Conservation (phyloP, 1,284 basidiomycete species). For the Spongiforma sp. region DNA sequence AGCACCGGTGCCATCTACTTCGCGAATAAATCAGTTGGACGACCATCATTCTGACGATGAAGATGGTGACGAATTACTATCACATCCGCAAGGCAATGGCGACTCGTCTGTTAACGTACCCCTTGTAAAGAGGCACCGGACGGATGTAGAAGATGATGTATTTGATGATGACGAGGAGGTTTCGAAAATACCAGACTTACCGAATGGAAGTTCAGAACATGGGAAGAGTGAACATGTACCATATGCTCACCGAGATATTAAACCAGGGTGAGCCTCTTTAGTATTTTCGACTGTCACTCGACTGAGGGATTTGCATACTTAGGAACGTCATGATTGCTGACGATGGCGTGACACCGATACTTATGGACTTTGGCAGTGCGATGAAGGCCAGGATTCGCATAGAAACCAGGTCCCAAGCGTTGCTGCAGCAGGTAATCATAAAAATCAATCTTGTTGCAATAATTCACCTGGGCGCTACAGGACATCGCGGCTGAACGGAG, state of each 20-base stretch:
- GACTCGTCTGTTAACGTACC: conserved; percentile 48
- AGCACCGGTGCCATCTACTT: conserved; percentile 32
- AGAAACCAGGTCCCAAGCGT: conserved; percentile 83
- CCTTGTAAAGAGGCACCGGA: conserved; percentile 55
- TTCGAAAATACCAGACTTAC: conserved; percentile 40
- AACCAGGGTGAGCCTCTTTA: conserved; percentile 81
- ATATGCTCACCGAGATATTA: conserved; percentile 97
- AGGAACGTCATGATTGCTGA: conserved; percentile 98
- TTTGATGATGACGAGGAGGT: conserved; percentile 83
- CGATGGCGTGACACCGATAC: conserved; percentile 82
- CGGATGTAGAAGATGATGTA: conserved; percentile 59
- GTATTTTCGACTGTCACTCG: background rate
- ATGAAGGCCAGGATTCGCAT: conserved; percentile 81
- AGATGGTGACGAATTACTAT: conserved; percentile 60
- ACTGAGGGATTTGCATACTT: conserved; percentile 11
- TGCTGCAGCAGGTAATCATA: conserved; percentile 74
- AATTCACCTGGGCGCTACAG: conserved; percentile 41
- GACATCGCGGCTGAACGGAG: conserved; percentile 95
- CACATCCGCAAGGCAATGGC: conserved; percentile 71
- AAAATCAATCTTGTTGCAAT: background rate
- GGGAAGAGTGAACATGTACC: conserved; percentile 70
- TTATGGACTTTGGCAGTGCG: conserved; percentile 98
- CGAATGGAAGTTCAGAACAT: conserved; percentile 38
- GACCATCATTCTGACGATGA: conserved; percentile 47
- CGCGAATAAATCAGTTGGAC: conserved; percentile 20